phyloP scores from a whole-genome alignment of 306 rosid species.

The Begonia peltatifolia region DNA sequence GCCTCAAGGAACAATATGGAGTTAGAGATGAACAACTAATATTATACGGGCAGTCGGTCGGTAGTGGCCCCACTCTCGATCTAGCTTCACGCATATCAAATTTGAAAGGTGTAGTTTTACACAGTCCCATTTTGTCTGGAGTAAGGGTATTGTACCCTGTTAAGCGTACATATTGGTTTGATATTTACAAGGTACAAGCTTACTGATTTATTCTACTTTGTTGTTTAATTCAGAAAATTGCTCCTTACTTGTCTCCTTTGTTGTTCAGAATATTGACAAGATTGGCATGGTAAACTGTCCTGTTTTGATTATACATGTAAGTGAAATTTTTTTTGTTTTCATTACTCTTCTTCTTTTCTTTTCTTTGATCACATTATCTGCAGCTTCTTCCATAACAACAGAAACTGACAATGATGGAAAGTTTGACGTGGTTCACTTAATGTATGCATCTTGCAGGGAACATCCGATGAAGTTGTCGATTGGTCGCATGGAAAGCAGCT shows the following conservation, averaged over 20 bases:
- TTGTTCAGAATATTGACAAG: constrained; percentile 75
- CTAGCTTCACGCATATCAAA: constrained; percentile 65
- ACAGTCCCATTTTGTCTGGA: constrained; percentile 89
- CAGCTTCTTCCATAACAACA: background rate
- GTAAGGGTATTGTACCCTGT: constrained; percentile 84
- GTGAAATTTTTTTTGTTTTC: constrained; percentile 10
- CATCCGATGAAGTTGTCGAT: constrained; percentile 90
- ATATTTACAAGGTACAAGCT: constrained; percentile 64
- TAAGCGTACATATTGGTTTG: constrained; percentile 88
- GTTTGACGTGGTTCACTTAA: background rate
- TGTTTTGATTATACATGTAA: constrained; percentile 83
- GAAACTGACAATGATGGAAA: background rate
- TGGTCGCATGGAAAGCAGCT: constrained; percentile 84
- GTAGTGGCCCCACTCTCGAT: constrained; percentile 91
- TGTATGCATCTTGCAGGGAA: constrained; percentile 37
- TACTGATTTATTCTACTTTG: background rate
- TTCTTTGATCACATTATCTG: background rate
- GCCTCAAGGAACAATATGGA: constrained; percentile 73
- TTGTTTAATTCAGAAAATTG: background rate
- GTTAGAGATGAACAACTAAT: constrained; percentile 76
- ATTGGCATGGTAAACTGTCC: constrained; percentile 59
- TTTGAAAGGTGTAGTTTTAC: constrained; percentile 75
- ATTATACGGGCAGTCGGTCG: constrained; percentile 87
- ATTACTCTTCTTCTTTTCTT: background rate
- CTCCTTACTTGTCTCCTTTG: constrained; percentile 6